phyloP scores from a whole-genome alignment of 306 rosid species.

The Lathyrus aphaca region DNA sequence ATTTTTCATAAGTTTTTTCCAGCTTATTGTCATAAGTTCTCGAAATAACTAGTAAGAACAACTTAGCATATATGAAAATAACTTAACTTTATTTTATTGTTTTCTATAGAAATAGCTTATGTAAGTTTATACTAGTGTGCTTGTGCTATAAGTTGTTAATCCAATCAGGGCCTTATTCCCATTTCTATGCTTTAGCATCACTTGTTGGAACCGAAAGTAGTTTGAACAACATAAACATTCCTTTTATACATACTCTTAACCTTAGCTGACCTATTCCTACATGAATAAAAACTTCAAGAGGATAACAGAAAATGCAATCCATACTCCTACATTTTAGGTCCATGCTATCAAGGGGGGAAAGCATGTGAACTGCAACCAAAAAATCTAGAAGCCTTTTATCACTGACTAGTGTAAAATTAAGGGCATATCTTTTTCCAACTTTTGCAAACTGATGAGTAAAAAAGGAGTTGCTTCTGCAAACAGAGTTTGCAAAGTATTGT shows the following conservation, averaged over 20 bases:
- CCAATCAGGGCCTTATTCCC: not conserved
- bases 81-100: no score
- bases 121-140: no score
- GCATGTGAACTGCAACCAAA: slow-evolving; percentile 3
- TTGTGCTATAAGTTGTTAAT: no score
- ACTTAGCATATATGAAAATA: no score
- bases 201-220: not conserved
- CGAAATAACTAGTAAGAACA: no score
- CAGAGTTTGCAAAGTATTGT: not conserved
- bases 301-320: not conserved
- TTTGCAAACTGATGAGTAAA: not conserved
- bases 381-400: slow-evolving; percentile 10
- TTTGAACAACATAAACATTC: no score
- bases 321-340: not conserved
- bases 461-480: not conserved
- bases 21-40: no score
- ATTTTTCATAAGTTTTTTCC: no score
- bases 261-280: not conserved
- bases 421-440: not conserved
- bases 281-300: not conserved
- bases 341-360: not conserved
- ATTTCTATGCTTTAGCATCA: not conserved
- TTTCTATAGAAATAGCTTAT: no score
- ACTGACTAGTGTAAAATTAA: not conserved
- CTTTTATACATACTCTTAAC: not conserved